These are phyloP conservation scores for Pyrenula massariospora DNA, from an alignment of 495 filamentous ascomycete species.

Conservation along the genomic window DNA sequence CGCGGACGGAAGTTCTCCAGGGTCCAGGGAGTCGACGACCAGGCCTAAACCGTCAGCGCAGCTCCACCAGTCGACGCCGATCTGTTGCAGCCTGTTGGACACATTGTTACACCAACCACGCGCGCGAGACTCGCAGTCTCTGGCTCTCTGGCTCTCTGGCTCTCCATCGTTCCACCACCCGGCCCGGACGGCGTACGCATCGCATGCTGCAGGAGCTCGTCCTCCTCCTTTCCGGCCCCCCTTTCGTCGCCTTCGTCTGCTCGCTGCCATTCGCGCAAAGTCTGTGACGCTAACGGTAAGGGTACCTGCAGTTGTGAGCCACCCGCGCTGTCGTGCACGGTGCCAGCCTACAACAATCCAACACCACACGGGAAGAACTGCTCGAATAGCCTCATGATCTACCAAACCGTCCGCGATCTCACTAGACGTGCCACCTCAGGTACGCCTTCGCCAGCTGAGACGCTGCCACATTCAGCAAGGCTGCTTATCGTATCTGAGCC, in stretches of 20 bases:
- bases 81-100: neutral
- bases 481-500: neutral
- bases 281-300: neutral
- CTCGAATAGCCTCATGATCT: neutral
- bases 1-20: neutral
- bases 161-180: no score
- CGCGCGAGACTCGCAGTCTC: no score
- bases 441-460: neutral
- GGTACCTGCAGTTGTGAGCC: neutral
- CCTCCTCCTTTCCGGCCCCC: neutral
- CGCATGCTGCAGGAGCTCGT: neutral
- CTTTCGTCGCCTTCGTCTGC: neutral
- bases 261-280: neutral
- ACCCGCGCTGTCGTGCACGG: neutral
- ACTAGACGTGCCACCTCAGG: neutral
- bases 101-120: neutral
- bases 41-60: neutral
- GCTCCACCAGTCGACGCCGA: neutral
- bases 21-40: no score
- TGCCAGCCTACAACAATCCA: no score
- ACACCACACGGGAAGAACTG: neutral
- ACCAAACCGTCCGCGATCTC: neutral
- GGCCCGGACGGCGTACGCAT: no score
- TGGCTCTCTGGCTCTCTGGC: no score
- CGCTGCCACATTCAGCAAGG: neutral